A percentile compares a stretch with the other conserved stretches of the same genome.
phyloP scores from a whole-genome alignment of 139 green algal species.

The Dunaliella primolecta region DNA sequence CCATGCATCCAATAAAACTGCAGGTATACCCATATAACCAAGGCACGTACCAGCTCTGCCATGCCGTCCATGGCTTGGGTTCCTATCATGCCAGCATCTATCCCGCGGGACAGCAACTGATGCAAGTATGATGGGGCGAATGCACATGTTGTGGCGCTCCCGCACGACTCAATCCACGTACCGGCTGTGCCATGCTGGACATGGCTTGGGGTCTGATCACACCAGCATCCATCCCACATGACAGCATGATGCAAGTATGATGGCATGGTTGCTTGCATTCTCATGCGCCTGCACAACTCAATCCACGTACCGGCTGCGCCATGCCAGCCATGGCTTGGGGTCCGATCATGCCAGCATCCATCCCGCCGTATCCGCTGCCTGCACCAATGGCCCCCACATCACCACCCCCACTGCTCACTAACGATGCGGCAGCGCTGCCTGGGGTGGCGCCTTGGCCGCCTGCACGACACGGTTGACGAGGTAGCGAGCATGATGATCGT shows the following conservation, averaged over 20 bases:
- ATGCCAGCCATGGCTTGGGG: neutral
- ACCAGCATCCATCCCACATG: neutral
- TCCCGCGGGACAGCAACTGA: neutral
- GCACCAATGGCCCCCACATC: neutral
- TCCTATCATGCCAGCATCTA: neutral
- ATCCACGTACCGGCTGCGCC: neutral
- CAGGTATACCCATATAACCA: too few species aligned
- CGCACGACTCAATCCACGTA: neutral
- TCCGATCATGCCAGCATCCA: slow-evolving; percentile 6
- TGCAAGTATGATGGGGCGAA: neutral
- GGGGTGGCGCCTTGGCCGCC: neutral
- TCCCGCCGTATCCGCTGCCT: neutral
- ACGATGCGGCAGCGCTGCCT: neutral
- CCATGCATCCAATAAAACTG: too few species aligned
- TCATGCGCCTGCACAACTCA: too few species aligned
- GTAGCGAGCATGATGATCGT: too few species aligned
- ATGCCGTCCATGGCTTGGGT: too few species aligned
- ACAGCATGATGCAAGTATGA: neutral
- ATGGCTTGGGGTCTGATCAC: too few species aligned
- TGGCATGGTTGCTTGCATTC: too few species aligned
- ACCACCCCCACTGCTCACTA: neutral
- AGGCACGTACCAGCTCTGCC: too few species aligned
- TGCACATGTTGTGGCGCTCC: neutral
- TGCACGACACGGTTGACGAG: too few species aligned
- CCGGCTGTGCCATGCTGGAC: too few species aligned